A percentile compares a stretch with the other conserved stretches of the same genome.
These are phyloP conservation scores for Penicillium herquei DNA, from an alignment of 495 filamentous ascomycete genomes.

Conservation along the genomic window DNA sequence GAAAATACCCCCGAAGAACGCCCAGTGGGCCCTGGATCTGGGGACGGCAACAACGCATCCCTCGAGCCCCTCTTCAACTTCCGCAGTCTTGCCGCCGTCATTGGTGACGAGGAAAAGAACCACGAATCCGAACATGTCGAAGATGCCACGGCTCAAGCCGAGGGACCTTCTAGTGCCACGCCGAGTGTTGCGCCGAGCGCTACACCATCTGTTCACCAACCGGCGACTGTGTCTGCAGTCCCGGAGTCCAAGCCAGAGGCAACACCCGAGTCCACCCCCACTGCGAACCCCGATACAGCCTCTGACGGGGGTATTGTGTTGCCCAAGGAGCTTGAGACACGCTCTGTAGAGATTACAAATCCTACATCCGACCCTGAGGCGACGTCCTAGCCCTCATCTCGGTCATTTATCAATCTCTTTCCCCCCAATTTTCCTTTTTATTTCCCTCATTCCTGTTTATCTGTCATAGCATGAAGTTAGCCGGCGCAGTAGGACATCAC, in stretches of 20 bases:
- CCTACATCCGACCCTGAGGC: slow-evolving; percentile 25
- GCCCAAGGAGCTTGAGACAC: slow-evolving; percentile 41
- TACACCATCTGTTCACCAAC: slow-evolving; percentile 19
- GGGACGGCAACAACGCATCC: slow-evolving; percentile 52
- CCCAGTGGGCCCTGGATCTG: slow-evolving; percentile 31
- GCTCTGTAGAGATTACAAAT: slow-evolving; percentile 37
- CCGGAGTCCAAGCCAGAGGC: background rate
- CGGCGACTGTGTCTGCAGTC: slow-evolving; percentile 5
- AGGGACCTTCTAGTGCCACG: slow-evolving; percentile 26
- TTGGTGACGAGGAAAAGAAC: slow-evolving; percentile 64
- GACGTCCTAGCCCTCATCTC: slow-evolving; percentile 23
- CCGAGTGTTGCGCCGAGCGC: slow-evolving; percentile 7
- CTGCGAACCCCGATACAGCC: slow-evolving; percentile 10
- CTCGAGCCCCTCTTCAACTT: slow-evolving; percentile 89
- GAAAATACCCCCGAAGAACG: slow-evolving; percentile 60
- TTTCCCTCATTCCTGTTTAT: slow-evolving; percentile 2
- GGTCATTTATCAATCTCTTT: slow-evolving; percentile 4
- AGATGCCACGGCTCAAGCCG: slow-evolving; percentile 20
- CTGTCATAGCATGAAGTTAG: slow-evolving; percentile 21
- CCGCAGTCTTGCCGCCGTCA: slow-evolving; percentile 79
- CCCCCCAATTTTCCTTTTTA: background rate
- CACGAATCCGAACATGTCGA: slow-evolving; percentile 47
- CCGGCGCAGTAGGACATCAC: slow-evolving; percentile 17
- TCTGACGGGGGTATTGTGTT: slow-evolving; percentile 16
- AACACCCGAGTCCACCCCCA: background rate